phyloP scores from a whole-genome alignment of 176 grass and related monocot genomes.

The Melocanna baccifera region DNA sequence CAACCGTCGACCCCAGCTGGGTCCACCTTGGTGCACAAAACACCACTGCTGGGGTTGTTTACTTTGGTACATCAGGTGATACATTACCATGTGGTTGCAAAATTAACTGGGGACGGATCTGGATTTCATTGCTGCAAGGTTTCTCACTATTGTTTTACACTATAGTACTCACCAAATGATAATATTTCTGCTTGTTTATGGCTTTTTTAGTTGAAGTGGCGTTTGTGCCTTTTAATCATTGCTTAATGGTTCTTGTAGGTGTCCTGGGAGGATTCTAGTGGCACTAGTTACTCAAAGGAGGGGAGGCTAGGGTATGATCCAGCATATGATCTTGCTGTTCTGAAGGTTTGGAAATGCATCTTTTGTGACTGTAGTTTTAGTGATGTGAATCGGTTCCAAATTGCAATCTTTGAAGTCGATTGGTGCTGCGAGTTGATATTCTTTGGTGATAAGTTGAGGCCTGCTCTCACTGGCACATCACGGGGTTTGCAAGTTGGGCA shows the following conservation, averaged over 20 bases:
- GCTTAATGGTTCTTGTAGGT: conserved; percentile 33
- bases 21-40: too few relatives aligned
- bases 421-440: conserved; percentile 51
- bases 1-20: too few relatives aligned
- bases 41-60: too few relatives aligned
- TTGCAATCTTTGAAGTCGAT: conserved; percentile 24
- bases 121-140: conserved; percentile 66
- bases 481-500: too few relatives aligned
- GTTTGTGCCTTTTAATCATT: neutral
- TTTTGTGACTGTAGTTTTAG: conserved; percentile 27
- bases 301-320: conserved; percentile 71
- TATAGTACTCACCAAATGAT: neutral
- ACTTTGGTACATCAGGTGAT: conserved; percentile 52
- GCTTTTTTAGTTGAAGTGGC: neutral
- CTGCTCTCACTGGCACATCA: conserved; percentile 59
- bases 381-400: conserved; percentile 18
- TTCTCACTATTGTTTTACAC: neutral
- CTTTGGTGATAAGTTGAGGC: conserved; percentile 44
- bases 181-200: neutral
- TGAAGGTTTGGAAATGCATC: conserved; percentile 51
- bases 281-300: conserved; percentile 61
- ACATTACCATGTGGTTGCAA: conserved; percentile 84
- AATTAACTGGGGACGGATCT: conserved; percentile 61
- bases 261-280: conserved; percentile 60
- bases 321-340: conserved; percentile 77